Evolutionary conservation across 345 rosid genomes (phyloP).

Genomic region (Triadica sebifera): DNA sequence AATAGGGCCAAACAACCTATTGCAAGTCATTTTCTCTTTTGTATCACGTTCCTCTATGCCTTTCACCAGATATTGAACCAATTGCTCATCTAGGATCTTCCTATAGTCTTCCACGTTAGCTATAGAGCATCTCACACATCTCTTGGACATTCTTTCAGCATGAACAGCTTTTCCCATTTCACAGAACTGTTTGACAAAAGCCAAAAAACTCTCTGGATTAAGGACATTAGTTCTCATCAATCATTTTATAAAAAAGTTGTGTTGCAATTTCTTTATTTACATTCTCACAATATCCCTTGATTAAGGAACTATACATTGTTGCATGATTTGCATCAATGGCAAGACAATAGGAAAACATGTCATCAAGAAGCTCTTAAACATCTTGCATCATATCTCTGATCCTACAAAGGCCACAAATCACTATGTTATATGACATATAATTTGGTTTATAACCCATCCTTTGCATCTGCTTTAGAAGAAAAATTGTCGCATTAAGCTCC

Average conservation of each 20-base stretch:
- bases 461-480: slow-evolving; percentile 29
- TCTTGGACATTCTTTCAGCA: slow-evolving; percentile 24
- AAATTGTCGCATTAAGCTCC: slow-evolving; percentile 29
- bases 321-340: slow-evolving; percentile 30
- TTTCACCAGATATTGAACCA: neutral
- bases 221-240: slow-evolving; percentile 23
- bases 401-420: slow-evolving; percentile 31
- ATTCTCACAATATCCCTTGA: slow-evolving; percentile 28
- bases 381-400: slow-evolving; percentile 32
- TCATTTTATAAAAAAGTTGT: slow-evolving; percentile 23
- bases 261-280: slow-evolving; percentile 27
- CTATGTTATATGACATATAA: slow-evolving; percentile 25
- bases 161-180: slow-evolving; percentile 16
- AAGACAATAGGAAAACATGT: slow-evolving; percentile 27
- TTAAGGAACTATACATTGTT: slow-evolving; percentile 25
- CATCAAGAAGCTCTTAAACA: slow-evolving; percentile 23
- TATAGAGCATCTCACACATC: slow-evolving; percentile 23
- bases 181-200: slow-evolving; percentile 24
- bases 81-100: slow-evolving; percentile 20
- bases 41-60: neutral
- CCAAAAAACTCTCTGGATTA: slow-evolving; percentile 26
- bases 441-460: slow-evolving; percentile 34
- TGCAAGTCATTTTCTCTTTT: neutral
- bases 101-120: slow-evolving; percentile 17
- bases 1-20: neutral